Evolutionary conservation across 768 basidiomycete genomes (phyloP), one percentile per base, ranked within the genome.

Genomic region (Tulasnella sp.): DNA sequence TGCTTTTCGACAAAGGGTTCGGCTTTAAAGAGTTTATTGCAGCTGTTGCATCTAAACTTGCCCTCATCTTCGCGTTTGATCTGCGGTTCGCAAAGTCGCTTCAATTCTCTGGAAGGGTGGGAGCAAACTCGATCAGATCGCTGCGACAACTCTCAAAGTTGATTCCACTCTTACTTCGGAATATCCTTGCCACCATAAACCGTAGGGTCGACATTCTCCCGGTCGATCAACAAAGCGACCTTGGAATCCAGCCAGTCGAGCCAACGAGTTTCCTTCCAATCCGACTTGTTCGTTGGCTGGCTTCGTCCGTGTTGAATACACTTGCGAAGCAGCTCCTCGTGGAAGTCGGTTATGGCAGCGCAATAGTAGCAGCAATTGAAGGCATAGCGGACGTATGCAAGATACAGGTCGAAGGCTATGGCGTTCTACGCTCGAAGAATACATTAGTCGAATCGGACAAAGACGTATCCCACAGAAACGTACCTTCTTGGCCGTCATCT

Each of bases 321-420:
- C 85, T 95, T 94, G 82, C 94, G 89, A 83, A 95, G 91, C 81
- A 99, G 87, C 86, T 97, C 95, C 85, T 99, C 97, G 83, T 92
- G 84, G 85, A 95, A 95, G 85, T 97, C 92, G 82, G 91, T 92
- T 80, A 93, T 89, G 82, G 94, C 90, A 80, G 92, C 91, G 87
- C 97, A 99, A 85, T 99, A 99, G 85, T 97, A 99, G 89, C 97
- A 97, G 81, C 93, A 91, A 88, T 94, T 88, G 84, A 92, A 96
- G 74, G 93, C 96, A 82, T 90, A 88, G 80, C 97, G 93, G 81
- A 99, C 86, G 85, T 97, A 99, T 72, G 92, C 91, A 83, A 99
- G 86, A 84, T 95, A 95, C 83, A 97, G 85, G 85, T 99, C 97
- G 83, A 98, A 88, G 80, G 92, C 88, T 80, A 96, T 85, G 81